Percentiles rank a stretch among this genome's conserved stretches.
phyloP scores from a whole-genome alignment of 108 stramenopile species.

The Mayamaea pseudoterrestris region DNA sequence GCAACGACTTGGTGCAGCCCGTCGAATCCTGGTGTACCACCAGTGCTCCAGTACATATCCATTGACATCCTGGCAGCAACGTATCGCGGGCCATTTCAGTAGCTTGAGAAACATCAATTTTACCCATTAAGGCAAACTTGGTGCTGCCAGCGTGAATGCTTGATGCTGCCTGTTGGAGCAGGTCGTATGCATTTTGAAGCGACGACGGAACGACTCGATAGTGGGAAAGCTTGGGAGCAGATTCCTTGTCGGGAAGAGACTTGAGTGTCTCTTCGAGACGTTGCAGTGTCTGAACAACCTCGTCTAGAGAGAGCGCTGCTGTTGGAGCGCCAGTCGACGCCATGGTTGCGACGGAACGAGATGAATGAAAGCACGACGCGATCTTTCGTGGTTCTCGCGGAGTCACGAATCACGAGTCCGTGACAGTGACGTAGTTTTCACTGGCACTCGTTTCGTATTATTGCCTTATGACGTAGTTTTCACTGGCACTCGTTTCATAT shows the following conservation, averaged over 20 bases:
- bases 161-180: conserved; percentile 36
- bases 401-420: too few relatives aligned
- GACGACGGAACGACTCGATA: conserved; percentile 41
- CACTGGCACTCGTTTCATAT: too few relatives aligned
- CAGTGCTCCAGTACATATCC: conserved; percentile 40
- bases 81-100: conserved; percentile 36
- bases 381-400: too few relatives aligned
- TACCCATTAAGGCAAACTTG: conserved; percentile 66
- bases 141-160: conserved; percentile 60
- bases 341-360: too few relatives aligned
- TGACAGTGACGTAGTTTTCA: too few relatives aligned
- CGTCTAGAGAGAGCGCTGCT: too few relatives aligned
- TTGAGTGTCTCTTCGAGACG: conserved; percentile 14
- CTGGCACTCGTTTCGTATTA: too few relatives aligned
- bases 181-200: conserved; percentile 35
- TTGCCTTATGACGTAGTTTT: too few relatives aligned
- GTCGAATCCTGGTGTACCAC: conserved; percentile 24
- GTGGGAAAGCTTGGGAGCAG: conserved; percentile 17
- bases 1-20: conserved; percentile 48
- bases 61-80: conserved; percentile 49
- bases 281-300: too few relatives aligned
- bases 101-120: conserved; percentile 29
- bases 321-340: too few relatives aligned
- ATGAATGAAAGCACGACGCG: too few relatives aligned
- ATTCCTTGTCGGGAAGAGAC: conserved; percentile 6